phyloP scores from a whole-genome alignment of 768 basidiomycete genomes.

The Tylopilus felleus region DNA sequence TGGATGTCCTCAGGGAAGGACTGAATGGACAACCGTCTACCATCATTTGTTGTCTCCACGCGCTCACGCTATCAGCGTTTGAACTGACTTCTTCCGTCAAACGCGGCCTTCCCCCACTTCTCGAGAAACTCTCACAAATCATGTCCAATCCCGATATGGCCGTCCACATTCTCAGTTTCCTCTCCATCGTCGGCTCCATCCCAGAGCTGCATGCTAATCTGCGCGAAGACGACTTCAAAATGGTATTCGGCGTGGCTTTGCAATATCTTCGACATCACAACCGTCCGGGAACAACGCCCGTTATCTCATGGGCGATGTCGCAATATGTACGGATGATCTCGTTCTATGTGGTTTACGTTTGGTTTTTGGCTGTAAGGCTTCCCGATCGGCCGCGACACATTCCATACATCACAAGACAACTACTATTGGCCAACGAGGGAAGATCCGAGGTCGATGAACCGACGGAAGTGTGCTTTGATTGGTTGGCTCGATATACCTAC shows the following conservation, averaged over 20 bases:
- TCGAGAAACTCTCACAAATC: conserved; percentile 87
- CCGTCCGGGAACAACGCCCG: conserved; percentile 51
- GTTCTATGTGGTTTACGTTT: conserved; percentile 87
- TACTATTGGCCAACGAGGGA: conserved; percentile 82
- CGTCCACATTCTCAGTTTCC: conserved; percentile 93
- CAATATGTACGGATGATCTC: conserved; percentile 90
- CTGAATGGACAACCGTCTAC: conserved; percentile 68
- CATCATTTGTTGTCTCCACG: conserved; percentile 88
- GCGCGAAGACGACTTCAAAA: conserved; percentile 85
- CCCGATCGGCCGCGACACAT: conserved; percentile 79
- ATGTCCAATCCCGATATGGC: conserved; percentile 93
- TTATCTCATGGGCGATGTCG: conserved; percentile 80
- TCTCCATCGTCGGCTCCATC: conserved; percentile 81
- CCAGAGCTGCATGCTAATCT: conserved; percentile 83
- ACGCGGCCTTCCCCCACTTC: conserved; percentile 71
- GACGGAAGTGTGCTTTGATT: conserved; percentile 96
- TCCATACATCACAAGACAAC: conserved; percentile 80
- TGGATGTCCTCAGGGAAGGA: conserved; percentile 69
- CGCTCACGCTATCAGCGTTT: conserved; percentile 81
- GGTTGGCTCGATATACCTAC: conserved; percentile 93
- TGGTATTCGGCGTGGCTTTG: conserved; percentile 91
- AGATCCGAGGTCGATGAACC: conserved; percentile 75
- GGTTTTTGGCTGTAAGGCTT: conserved; percentile 89
- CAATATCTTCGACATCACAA: conserved; percentile 93
- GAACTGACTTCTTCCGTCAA: conserved; percentile 83